Base-by-base conservation (phyloP, 2,329 filamentous ascomycete species). In the Massarina eburnea region DNA sequence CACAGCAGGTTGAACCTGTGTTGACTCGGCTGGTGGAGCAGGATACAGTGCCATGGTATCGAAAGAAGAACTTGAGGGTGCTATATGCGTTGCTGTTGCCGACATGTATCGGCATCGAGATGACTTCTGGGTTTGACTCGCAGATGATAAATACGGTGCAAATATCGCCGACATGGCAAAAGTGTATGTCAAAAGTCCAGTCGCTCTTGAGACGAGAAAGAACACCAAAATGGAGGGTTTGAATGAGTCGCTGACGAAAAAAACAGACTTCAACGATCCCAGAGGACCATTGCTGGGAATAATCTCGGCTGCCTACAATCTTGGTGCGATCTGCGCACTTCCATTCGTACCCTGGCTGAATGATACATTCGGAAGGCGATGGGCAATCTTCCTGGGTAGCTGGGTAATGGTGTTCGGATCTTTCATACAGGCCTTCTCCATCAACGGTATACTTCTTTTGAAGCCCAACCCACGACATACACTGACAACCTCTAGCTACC, bases 331-430 rank as follows among this genome's bases (percentile, higher is more conserved):
- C 20, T 60, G 55, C 29, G 62, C 64, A 41, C 68, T 71, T 14
- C 71, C 61, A 21, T 51, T 64, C n/a, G 60, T 64, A 8, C 59
- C 62, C 2, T 55, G 52, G 46, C 66, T 75, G 26, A 71, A 73
- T 43, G 74, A 76, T 61, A 62, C 56, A 21, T 72, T 66, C 49
- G 73, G 74, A 15, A 66, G 74, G 12, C 67, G 67, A 48, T 54
- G 64, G 39, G 64, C 72, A 1, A 74, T 76, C 45, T 62, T 66
- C 18, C 24, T 67, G 8, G 74, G 75, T 2, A 73, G 72, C 41
- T 45, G 70, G 43, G 54, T 78, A 38, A 75, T 76, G 71, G 62
- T 75, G 27, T 30, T 75, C 8, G 75, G 73, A 29, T 68, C 70
- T 8, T 27, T 58, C 5, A 37, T 66, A 3, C 62, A 66, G 33